Percentiles rank a stretch among this genome's conserved stretches.
phyloP scores from a whole-genome alignment of 306 rosid species.

The Cajanus cajan region DNA sequence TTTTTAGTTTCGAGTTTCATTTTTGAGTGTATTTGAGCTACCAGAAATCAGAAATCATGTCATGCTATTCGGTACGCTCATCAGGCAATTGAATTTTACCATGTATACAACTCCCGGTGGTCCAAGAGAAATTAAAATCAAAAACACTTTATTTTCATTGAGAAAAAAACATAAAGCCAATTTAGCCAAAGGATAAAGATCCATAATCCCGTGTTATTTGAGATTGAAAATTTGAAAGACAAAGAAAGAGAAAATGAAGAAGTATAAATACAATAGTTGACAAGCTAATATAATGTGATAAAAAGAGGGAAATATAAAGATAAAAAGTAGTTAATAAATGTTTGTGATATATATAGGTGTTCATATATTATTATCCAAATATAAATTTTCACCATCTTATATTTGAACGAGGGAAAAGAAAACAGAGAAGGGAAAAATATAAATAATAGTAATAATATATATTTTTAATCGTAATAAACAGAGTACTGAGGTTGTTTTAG shows the following conservation, averaged over 20 bases:
- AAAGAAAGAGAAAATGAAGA: not conserved
- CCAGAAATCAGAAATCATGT: too few species aligned
- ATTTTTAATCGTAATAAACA: too few species aligned
- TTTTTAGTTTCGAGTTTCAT: not conserved
- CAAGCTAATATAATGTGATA: not conserved
- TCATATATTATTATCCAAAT: too few species aligned
- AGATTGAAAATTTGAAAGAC: too few species aligned
- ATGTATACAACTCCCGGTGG: not conserved
- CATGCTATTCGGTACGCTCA: too few species aligned
- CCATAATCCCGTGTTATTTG: not conserved
- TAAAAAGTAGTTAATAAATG: not conserved
- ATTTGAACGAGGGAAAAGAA: not conserved
- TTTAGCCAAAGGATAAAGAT: not conserved
- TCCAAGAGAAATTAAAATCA: not conserved
- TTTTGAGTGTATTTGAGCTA: not conserved
- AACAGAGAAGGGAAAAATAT: not conserved
- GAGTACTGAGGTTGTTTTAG: not conserved
- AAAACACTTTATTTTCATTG: not conserved
- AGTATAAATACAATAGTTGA: too few species aligned
- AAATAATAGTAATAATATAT: too few species aligned
- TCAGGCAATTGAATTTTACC: not conserved
- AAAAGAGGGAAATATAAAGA: not conserved
- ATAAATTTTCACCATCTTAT: not conserved
- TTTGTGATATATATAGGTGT: too few species aligned
- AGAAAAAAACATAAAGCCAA: not conserved